Evolutionary conservation across 805 yeast genomes (phyloP), one percentile per base, ranked within the genome.

Genomic region (Suhomyces prunicola): DNA sequence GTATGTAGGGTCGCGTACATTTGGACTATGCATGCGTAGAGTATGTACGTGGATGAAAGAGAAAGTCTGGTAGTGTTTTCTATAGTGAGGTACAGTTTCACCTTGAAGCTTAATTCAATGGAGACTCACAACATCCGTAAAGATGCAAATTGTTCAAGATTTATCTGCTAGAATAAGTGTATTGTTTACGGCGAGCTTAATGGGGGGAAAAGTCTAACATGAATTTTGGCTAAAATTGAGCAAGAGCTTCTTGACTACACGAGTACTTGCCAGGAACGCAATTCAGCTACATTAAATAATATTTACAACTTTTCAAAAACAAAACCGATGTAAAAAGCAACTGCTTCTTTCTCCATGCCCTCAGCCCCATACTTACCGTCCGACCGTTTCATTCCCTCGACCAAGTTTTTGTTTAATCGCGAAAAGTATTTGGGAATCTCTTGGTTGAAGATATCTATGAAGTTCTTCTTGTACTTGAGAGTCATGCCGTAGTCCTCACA

Each of bases 281-380:
- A 33, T n/a, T n/a, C 9, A 13, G 36, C 36, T 6, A 13, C 5
- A 13, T 31, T 13, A 31, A 31, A 31, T 31, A 31, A 6, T 39
- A 39, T 39, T 33, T 51, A 52, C 33, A 77, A 72, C 63, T 85
- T 88, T 53, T 86, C 88, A 67, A 92, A 91, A 2, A 86, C 93
- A 73, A 90, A 91, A 1, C 90, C 90, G 33, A 88, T 72, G 66
- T 91, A 92, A 61, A 90, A 88, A n/a, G 88, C 90, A 6, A 91
- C 91, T 0, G 90, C 90, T 65, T 93, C 97, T 52, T 89, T 81
- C 65, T 93, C 97, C 45, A 84, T 90, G 1, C 96, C 96, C 66
- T 86, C 91, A 36, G 92, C 88, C 33, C 96, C 97, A 61, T 84
- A 84, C 47, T 82, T 79, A 0, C 97, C 97, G 65, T 90, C 96